These are phyloP conservation scores for Nakazawaea holstii DNA, from an alignment of 805 yeast species.

Conservation along the genomic window DNA sequence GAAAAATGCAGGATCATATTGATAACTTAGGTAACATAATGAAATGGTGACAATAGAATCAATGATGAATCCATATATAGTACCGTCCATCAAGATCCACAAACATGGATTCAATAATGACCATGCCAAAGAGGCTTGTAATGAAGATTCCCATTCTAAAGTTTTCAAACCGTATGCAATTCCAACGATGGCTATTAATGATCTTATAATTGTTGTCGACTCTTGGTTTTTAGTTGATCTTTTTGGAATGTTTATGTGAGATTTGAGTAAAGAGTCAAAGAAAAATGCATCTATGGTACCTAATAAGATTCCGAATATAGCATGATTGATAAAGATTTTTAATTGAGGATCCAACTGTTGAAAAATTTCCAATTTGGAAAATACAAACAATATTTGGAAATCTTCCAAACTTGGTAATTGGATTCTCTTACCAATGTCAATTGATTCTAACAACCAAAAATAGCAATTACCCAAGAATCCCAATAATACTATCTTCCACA, in stretches of 20 bases:
- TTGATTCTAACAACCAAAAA: conserved; percentile 45
- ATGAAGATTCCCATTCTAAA: conserved; percentile 60
- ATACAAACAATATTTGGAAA: conserved; percentile 14
- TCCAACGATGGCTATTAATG: conserved; percentile 61
- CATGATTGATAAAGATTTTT: conserved; percentile 24
- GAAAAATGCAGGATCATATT: conserved; percentile 6
- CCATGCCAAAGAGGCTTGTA: conserved; percentile 65
- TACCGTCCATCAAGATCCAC: conserved; percentile 63
- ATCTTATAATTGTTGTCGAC: conserved; percentile 23
- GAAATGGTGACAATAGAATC: conserved; percentile 25
- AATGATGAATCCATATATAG: conserved; percentile 44
- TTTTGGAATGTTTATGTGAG: conserved; percentile 1
- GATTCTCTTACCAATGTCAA: conserved; percentile 30
- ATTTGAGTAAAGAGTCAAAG: conserved; percentile 1
- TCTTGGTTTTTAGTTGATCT: conserved; percentile 8
- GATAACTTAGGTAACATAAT: conserved; percentile 8
- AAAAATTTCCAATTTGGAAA: conserved; percentile 17
- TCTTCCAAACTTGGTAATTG: conserved; percentile 21
- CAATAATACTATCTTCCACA: conserved; percentile 17
- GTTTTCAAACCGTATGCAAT: conserved; percentile 65
- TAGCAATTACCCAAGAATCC: conserved; percentile 47
- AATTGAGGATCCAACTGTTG: conserved; percentile 18
- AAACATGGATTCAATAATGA: conserved; percentile 55
- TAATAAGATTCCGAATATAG: conserved; percentile 53
- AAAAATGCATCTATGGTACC: conserved; percentile 47